These are phyloP conservation scores for Nicotiana noctiflora DNA, from an alignment of 257 asterid genomes.

Conservation along the genomic window DNA sequence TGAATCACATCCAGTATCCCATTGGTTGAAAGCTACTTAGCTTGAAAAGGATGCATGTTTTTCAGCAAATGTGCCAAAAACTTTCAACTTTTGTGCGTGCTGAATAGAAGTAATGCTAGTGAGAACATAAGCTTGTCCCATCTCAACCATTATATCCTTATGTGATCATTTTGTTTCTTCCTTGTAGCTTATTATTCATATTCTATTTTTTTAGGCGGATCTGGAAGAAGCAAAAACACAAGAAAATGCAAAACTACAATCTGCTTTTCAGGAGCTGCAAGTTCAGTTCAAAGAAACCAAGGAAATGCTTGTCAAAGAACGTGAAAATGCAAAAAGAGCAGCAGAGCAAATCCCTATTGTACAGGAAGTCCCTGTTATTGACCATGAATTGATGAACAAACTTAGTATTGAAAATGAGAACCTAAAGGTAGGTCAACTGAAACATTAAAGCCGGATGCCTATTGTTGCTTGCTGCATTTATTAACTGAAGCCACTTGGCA, in stretches of 20 bases:
- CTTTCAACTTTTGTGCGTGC: neutral
- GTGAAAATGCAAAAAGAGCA: conserved; percentile 47
- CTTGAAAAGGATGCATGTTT: neutral
- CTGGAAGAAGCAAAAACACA: conserved; percentile 90
- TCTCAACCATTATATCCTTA: neutral
- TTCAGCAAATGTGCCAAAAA: neutral
- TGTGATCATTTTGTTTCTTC: neutral
- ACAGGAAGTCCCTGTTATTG: conserved; percentile 84
- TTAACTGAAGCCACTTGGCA: neutral
- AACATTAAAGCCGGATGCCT: neutral
- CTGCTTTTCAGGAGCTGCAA: conserved; percentile 75
- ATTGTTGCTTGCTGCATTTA: neutral
- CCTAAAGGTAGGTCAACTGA: conserved; percentile 49
- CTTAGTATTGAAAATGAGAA: conserved; percentile 76
- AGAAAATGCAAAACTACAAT: conserved; percentile 75
- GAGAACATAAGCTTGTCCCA: conserved; percentile 1
- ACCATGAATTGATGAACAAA: conserved; percentile 72
- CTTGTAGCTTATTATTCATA: neutral
- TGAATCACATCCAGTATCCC: neutral
- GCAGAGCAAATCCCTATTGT: conserved; percentile 61
- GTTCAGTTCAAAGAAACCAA: conserved; percentile 74
- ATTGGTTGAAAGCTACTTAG: neutral
- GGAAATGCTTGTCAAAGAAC: conserved; percentile 61
- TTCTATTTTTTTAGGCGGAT: conserved; percentile 50
- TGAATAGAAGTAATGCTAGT: conserved; percentile 3